These are phyloP conservation scores for Collybia nuda DNA, from an alignment of 768 basidiomycete species.

Conservation along the genomic window DNA sequence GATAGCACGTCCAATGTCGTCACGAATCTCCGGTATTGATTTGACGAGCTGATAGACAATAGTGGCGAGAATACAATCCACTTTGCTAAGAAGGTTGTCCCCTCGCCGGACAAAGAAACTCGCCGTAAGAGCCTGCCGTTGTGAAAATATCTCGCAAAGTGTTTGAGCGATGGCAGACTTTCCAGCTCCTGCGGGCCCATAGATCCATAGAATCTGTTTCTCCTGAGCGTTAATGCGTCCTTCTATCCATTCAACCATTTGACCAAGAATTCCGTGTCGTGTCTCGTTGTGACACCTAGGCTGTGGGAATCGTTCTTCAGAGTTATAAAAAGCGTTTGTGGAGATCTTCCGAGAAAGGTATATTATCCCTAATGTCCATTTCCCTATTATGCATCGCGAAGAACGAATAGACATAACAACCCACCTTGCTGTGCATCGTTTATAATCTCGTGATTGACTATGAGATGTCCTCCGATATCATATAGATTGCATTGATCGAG, in stretches of 20 bases:
- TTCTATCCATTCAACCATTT: not conserved
- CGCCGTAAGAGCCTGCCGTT: not conserved
- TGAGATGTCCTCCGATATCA: too few species aligned
- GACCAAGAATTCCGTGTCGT: not conserved
- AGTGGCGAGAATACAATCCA: not conserved
- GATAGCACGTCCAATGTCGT: not conserved
- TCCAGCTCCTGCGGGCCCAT: constrained; percentile 8
- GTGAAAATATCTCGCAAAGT: not conserved
- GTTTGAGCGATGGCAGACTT: not conserved
- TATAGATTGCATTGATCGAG: too few species aligned
- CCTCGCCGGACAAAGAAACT: constrained; percentile 7
- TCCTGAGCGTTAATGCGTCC: not conserved
- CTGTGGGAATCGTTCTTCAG: not conserved
- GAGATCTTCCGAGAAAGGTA: too few species aligned
- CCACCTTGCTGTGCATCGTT: too few species aligned
- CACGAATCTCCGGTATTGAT: not conserved
- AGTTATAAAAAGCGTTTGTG: not conserved
- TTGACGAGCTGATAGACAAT: constrained; percentile 6
- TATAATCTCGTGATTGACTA: too few species aligned
- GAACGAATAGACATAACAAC: too few species aligned
- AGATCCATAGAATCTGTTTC: constrained; percentile 1
- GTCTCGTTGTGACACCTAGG: constrained; percentile 4
- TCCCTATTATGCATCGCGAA: too few species aligned
- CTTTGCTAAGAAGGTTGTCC: not conserved
- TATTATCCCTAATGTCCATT: too few species aligned